phyloP scores from a whole-genome alignment of 2,329 filamentous ascomycete genomes.

The Penicillium decumbens region DNA sequence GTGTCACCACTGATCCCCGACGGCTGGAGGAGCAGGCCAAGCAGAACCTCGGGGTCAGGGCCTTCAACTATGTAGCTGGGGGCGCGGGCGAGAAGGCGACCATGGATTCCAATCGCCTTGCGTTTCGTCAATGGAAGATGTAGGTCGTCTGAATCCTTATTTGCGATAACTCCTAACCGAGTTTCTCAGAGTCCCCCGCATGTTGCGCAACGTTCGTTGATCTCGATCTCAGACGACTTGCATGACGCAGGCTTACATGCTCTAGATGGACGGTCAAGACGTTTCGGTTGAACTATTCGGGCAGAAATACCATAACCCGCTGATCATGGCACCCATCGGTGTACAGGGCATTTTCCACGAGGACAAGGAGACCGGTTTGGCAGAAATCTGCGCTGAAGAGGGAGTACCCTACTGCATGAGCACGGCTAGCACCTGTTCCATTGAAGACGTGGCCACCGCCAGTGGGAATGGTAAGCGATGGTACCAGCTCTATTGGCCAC shows the following conservation, averaged over 20 bases:
- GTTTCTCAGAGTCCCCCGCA: slow-evolving; percentile 48
- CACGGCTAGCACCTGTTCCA: slow-evolving; percentile 59
- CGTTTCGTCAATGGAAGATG: slow-evolving; percentile 52
- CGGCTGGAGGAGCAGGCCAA: slow-evolving; percentile 54
- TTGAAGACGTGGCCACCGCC: slow-evolving; percentile 62
- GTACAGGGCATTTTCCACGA: slow-evolving; percentile 64
- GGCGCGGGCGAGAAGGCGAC: slow-evolving; percentile 60
- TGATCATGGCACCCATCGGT: slow-evolving; percentile 65
- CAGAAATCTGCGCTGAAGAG: slow-evolving; percentile 57
- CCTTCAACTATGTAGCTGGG: slow-evolving; percentile 60
- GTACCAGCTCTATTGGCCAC: slow-evolving; percentile 74
- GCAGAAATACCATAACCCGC: slow-evolving; percentile 46
- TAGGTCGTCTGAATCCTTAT: slow-evolving; percentile 15
- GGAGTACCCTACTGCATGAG: slow-evolving; percentile 63
- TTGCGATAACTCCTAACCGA: neutral
- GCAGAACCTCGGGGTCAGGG: slow-evolving; percentile 44
- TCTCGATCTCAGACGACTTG: neutral
- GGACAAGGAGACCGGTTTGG: slow-evolving; percentile 61
- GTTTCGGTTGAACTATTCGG: slow-evolving; percentile 53
- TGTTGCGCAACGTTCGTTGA: slow-evolving; percentile 38
- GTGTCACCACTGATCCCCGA: slow-evolving; percentile 57
- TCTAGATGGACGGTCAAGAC: slow-evolving; percentile 40
- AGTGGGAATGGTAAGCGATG: slow-evolving; percentile 57
- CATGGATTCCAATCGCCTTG: slow-evolving; percentile 56
- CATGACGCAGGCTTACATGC: neutral